Evolutionary conservation across 2,329 filamentous ascomycete species (phyloP), one percentile per base, ranked within the genome.

Genomic region (Cordyceps fumosorosea): DNA sequence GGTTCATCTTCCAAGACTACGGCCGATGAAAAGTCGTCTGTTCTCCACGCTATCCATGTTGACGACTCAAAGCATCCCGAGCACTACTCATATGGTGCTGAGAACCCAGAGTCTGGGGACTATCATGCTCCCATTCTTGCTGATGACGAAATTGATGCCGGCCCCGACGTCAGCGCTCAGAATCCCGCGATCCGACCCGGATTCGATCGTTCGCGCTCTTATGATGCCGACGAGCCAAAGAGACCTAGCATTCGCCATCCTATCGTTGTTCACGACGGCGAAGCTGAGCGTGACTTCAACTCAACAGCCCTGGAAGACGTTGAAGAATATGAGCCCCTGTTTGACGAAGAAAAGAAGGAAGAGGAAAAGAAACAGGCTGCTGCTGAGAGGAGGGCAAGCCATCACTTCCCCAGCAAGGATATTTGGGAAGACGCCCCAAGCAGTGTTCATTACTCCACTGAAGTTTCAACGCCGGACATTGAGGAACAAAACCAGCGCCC

Each of bases 381-480:
- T 48, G 71, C 72, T 26, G 77, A 80, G 56, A 81, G 81, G 65
- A 80, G 85, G 66, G 77, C 82, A 64, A 84, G 85, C 65, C 88
- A 89, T 64, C 75, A 83, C 65, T 99, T 99, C 75, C 95, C 95
- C 1, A 97, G 93, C 74, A 89, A 93, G 73, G 95, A 99, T 72
- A 85, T 98, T 47, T 99, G 95, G 95, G 95, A 99, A 77, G 96
- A 99, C 73, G 89, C 91, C 0, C 95, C 96, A 4, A 89, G 87
- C 70, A 96, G 92, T 75, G 81, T 91, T 58, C 87, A 95, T 69
- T 86, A 84, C 70, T 88, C 85, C 40, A 87, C 93, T 3, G 92
- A 90, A 64, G 93, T 98, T 8, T 90, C 89, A 3, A 95, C 91
- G 0, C 92, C 92, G 1, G 89, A 72, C 66, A 77, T 71, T 65